Base-by-base conservation (phyloP, 2,329 filamentous ascomycete genomes). In the Aspergillus luchuensis region DNA sequence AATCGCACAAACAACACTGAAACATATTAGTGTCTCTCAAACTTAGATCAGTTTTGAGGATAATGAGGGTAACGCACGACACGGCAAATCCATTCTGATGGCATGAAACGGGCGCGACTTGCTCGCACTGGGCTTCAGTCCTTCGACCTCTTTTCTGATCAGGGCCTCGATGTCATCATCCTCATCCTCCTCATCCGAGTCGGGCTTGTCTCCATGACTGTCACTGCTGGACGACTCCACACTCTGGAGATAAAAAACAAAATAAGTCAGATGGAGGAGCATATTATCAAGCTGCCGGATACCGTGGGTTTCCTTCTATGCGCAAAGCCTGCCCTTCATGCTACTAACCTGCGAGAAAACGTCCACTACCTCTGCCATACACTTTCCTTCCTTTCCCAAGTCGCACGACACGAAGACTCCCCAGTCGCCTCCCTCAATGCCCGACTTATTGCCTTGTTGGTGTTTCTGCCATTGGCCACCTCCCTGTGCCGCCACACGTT, bases 391-490 rank as follows among this genome's bases (percentile, higher is more conserved):
- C 68, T 81, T 83, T 62, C 85, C 85, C 75, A 84, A 85, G 61
- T 85, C 82, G 70, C 86, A 88, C 3, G 86, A 87, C 45, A 85
- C 82, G 79, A 87, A 88, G 28, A 89, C 85, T 10, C 87, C 87
- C 54, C 80, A 79, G 68, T 88, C 85, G 15, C 85, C 86, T 56
- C 66, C 69, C 59, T 80, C 77, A 54, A 81, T 69, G 23, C 57
- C 64, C 38, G 62, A 62, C 60, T 69, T 68, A 45, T 62, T 59
- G 47, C 50, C 58, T 55, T 13, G 10, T 36, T 69, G 66, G 17
- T 69, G 64, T 57, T 76, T 69, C 36, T 64, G 69, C 66, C 72
- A 76, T 63, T 70, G 72, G 52, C 63, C 64, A 13, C 64, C 69
- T 54, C 69, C 69, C 73, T 76, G 51, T 64, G 55, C 19, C 25